These are phyloP conservation scores for Erythrobasidium hasegawianum DNA, from an alignment of 1,284 basidiomycete genomes.

Conservation along the genomic window DNA sequence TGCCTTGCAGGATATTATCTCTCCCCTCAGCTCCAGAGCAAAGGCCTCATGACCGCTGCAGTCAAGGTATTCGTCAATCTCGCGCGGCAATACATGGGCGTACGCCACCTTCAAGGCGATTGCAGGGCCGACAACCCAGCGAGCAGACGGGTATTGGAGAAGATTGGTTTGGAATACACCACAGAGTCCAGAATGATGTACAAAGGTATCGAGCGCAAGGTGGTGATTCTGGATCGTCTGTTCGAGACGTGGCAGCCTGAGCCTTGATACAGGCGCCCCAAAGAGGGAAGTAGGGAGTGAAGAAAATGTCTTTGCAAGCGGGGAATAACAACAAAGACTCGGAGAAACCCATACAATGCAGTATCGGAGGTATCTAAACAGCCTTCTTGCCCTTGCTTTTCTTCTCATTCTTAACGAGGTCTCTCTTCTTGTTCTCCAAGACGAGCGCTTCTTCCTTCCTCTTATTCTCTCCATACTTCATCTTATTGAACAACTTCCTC, in stretches of 20 bases:
- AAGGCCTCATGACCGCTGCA: conserved; percentile 24
- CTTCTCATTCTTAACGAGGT: conserved; percentile 22
- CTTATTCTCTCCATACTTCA: conserved; percentile 82
- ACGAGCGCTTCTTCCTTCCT: conserved; percentile 54
- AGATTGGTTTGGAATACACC: conserved; percentile 4
- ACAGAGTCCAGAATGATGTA: conserved; percentile 4
- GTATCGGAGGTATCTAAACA: not conserved
- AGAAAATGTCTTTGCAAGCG: no score
- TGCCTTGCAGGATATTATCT: not conserved
- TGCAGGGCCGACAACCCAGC: conserved; percentile 13
- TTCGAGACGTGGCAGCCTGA: no score
- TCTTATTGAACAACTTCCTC: conserved; percentile 90
- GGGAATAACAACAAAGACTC: no score
- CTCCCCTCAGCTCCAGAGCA: not conserved
- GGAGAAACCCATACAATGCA: no score
- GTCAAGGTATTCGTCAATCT: not conserved
- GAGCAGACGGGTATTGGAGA: conserved; percentile 15
- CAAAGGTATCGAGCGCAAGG: not conserved
- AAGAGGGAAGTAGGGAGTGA: no score
- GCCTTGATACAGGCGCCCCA: no score
- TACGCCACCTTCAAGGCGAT: conserved; percentile 7
- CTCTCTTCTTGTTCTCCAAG: conserved; percentile 32
- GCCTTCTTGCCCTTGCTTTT: conserved; percentile 13
- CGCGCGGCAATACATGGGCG: conserved; percentile 15
- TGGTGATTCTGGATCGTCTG: not conserved